These are phyloP conservation scores for Cicer cuneatum DNA, from an alignment of 306 rosid genomes.

Conservation along the genomic window DNA sequence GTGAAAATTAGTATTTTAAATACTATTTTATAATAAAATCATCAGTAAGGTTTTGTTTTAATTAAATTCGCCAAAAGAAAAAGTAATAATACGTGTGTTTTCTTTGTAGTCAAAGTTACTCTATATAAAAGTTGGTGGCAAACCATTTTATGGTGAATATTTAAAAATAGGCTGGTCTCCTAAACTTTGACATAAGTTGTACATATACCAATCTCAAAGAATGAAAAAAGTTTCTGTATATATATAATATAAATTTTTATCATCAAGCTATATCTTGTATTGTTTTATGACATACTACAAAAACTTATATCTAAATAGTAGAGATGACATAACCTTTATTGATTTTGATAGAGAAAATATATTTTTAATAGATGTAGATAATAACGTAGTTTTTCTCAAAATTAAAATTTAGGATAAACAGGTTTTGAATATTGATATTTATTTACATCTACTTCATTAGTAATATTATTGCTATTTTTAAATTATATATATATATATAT, in stretches of 20 bases:
- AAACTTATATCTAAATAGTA: no score
- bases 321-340: no score
- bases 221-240: neutral
- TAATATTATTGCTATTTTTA: no score
- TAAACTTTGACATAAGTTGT: neutral
- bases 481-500: no score
- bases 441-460: no score
- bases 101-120: constrained; percentile 15
- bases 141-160: neutral
- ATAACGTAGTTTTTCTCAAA: rapidly evolving
- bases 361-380: no score
- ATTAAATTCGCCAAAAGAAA: neutral
- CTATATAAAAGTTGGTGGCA: neutral
- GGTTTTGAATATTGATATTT: no score
- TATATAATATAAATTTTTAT: no score
- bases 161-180: neutral
- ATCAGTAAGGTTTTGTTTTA: neutral
- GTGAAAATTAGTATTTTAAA: neutral
- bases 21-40: neutral
- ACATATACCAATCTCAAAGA: neutral
- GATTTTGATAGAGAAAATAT: no score
- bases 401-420: no score
- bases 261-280: no score
- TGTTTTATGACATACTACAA: no score
- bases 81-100: neutral